Percentiles rank a stretch among this genome's conserved stretches.
Conservation (phyloP, 2,329 filamentous ascomycete species). For the Myotisia sp. region DNA sequence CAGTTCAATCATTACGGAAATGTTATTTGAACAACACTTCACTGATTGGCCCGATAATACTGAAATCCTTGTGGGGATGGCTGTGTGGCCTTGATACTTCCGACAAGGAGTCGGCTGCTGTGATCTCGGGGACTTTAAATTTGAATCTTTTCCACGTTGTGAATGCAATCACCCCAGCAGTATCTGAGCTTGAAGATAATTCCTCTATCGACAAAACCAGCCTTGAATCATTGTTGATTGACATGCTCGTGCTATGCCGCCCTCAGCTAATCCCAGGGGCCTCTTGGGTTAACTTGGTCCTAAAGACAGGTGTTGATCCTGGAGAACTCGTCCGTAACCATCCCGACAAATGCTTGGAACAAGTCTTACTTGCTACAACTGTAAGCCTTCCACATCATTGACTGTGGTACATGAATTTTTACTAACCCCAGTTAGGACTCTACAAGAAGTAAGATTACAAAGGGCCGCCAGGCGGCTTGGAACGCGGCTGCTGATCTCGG, state of each 20-base stretch:
- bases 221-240: conserved; percentile 58
- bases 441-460: conserved; percentile 22
- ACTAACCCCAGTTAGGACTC: conserved; percentile 22
- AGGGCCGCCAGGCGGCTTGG: conserved; percentile 54
- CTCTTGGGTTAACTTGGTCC: conserved; percentile 79
- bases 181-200: conserved; percentile 13
- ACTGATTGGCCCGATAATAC: conserved; percentile 48
- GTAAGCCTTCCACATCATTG: conserved; percentile 39
- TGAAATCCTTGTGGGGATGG: conserved; percentile 68
- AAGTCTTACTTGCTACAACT: conserved; percentile 47
- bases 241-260: conserved; percentile 63
- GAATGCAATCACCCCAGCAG: conserved; percentile 29
- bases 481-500: conserved; percentile 78
- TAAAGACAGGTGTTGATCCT: conserved; percentile 69
- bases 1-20: conserved; percentile 45
- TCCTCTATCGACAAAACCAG: conserved; percentile 26
- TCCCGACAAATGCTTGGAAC: conserved; percentile 49
- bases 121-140: conserved; percentile 49
- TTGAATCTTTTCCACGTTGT: conserved; percentile 48
- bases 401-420: neutral
- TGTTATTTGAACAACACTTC: conserved; percentile 49
- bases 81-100: conserved; percentile 49
- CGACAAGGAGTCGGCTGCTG: conserved; percentile 65
- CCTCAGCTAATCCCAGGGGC: conserved; percentile 60
- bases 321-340: conserved; percentile 57